Percentiles rank a stretch among this genome's conserved stretches.
These are phyloP conservation scores for Candida glaebosa DNA, from an alignment of 805 yeast species.

Conservation along the genomic window DNA sequence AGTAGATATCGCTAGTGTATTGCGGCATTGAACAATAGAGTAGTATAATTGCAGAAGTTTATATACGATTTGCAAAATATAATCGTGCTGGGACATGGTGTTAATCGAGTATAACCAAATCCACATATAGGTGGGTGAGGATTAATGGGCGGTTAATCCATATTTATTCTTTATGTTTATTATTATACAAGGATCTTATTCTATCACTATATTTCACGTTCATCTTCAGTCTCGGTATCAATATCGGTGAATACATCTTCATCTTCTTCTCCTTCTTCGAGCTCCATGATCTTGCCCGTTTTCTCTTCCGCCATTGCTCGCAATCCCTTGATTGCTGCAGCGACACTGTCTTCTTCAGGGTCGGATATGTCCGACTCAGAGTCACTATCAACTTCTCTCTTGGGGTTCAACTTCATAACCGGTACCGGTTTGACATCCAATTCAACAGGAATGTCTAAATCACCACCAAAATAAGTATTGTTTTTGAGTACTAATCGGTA, in stretches of 20 bases:
- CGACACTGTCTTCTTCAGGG: constrained; percentile 71
- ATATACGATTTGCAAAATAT: too few relatives aligned
- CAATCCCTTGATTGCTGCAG: constrained; percentile 69
- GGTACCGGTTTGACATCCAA: constrained; percentile 57
- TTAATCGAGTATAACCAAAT: too few relatives aligned
- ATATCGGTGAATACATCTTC: constrained; percentile 44
- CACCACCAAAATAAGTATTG: constrained; percentile 78
- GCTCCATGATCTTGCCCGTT: constrained; percentile 3
- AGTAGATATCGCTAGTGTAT: too few relatives aligned
- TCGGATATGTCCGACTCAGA: constrained; percentile 59
- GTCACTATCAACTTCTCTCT: constrained; percentile 30
- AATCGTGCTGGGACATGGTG: too few relatives aligned
- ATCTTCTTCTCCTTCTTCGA: constrained; percentile 34
- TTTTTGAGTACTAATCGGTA: constrained; percentile 71
- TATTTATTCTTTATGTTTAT: background rate
- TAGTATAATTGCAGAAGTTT: too few relatives aligned
- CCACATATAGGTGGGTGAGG: too few relatives aligned
- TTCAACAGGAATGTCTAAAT: constrained; percentile 64
- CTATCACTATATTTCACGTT: constrained; percentile 19
- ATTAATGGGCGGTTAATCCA: too few relatives aligned
- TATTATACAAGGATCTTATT: constrained; percentile 2
- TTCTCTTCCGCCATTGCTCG: constrained; percentile 58
- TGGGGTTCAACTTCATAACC: constrained; percentile 13
- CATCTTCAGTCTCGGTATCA: constrained; percentile 45
- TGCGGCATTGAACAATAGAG: too few relatives aligned